Evolutionary conservation across 225 moss, liverwort and hornwort genomes (phyloP).

Genomic region (Pseudisothecium myosuroides): DNA sequence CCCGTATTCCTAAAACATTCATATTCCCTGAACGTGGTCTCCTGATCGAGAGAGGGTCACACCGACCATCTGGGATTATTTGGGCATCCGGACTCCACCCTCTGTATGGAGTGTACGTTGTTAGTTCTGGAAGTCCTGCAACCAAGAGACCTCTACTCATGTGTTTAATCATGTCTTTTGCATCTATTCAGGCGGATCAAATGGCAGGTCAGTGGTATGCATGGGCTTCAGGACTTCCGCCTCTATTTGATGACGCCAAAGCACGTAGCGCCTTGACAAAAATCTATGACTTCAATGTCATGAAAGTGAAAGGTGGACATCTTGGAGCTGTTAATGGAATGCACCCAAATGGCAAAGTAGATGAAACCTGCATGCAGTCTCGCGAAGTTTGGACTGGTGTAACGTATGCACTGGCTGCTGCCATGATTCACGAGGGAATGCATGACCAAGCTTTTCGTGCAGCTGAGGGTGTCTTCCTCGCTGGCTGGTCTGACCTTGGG

Average conservation of each 20-base stretch:
- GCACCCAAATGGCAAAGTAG: conserved; percentile 84
- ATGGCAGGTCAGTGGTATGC: conserved; percentile 98
- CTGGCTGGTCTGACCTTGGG: conserved; percentile 94
- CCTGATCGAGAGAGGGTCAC: neutral
- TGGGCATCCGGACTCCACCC: neutral
- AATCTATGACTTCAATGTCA: conserved; percentile 87
- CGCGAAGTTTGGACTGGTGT: conserved; percentile 97
- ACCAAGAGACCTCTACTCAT: neutral
- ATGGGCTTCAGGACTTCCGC: conserved; percentile 91
- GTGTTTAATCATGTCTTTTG: neutral
- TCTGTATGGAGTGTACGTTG: neutral
- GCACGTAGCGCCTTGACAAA: conserved; percentile 77
- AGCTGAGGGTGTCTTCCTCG: conserved; percentile 78
- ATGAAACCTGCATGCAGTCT: conserved; percentile 97
- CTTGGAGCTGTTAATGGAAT: conserved; percentile 96
- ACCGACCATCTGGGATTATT: neutral
- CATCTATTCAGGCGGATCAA: conserved; percentile 53
- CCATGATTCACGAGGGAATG: conserved; percentile 97
- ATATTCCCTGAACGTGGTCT: neutral
- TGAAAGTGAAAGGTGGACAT: conserved; percentile 74
- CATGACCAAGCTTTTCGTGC: conserved; percentile 73
- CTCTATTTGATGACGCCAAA: conserved; percentile 81
- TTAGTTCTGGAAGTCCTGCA: neutral
- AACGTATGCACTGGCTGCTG: conserved; percentile 79
- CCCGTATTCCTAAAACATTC: neutral